Base-by-base conservation (phyloP, 1,139 yeast genomes). In the Sugiyamaella xylanicola region DNA sequence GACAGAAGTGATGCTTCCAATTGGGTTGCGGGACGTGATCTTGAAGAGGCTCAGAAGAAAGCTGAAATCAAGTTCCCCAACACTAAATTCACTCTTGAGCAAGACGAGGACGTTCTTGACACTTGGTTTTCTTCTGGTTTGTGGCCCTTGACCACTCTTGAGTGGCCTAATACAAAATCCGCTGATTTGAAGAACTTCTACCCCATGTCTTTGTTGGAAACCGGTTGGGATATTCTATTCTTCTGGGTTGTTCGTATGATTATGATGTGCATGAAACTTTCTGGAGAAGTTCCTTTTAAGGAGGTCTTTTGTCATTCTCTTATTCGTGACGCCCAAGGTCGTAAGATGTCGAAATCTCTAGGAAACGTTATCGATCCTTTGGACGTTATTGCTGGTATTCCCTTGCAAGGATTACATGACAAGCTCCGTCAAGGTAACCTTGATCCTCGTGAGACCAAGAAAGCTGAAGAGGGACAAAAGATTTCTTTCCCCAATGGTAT, bases 161-260 rank as follows among this genome's bases (percentile, higher is more conserved):
- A 98, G 55, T 93, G 99, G 98, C 99, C 99, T 68, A 74, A 76
- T 17, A 17, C 25, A 7, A 76, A 83, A 72, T 81, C 93, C 55
- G 70, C 74, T 57, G 99, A 93, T 70, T 74, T 91, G 81, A 79
- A 84, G 67, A 77, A 77, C 59, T 93, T 88, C 74, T 87, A 82
- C 69, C 99, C 99, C 64, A 86, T 91, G 86, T 85, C 95, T 40
- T 78, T 93, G 85, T 80, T 93, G 69, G 99, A 93, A 77, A 93
- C 99, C 53, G 99, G 99, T 65, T 93, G 99, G 99, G 99, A 93
- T 77, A 93, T 93, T 71, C 79, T 93, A 68, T 93, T 93, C 83
- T 93, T 93, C 86, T 93, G 99, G 99, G 98, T 93, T 58, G 83
- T 95, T 46, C 85, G 99, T 77, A 93, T 93, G 99, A 86, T 93